Evolutionary conservation across 768 basidiomycete genomes (phyloP), one percentile per base, ranked within the genome.

Genomic region (Coprinellus aureogranulatus): DNA sequence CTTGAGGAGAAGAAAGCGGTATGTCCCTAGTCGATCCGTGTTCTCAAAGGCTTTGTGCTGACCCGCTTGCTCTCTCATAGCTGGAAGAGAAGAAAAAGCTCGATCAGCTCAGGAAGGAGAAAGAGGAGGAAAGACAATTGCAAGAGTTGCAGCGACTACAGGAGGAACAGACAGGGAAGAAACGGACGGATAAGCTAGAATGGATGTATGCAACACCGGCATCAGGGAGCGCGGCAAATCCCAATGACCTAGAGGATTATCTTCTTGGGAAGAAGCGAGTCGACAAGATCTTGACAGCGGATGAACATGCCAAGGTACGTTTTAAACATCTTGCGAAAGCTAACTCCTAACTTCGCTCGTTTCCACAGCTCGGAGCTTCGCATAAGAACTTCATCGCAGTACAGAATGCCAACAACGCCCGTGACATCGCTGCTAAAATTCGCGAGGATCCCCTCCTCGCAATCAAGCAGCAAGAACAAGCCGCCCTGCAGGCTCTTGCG

Each of bases 131-230:
- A 69, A 83, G 97, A 5, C 96, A 98, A 68, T 73, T 99, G 1
- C 94, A 96, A 63, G 97, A 99, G 65, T 84, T 99, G 8, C 97
- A 98, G 69, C 84, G 95, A 52, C 73, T 99, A 56, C 96, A 98
- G 71, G 94, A 96, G 70, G 91, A 92, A 63, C 86, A 95, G 62
- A 98, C 96, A 10, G 96, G 96, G 31, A 94, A 89, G 79, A 97
- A 95, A 74, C 78, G 92, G 62, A 85, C 89, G 52, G 95, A 98
- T 74, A 94, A 94, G 69, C 71, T 99, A 49, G 97, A 99, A 70
- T 99, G 97, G 97, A 96, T 99, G 93, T 99, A 98, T 75, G 79
- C 96, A n/a, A 97, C 96, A 1, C 97, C 97, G 3, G 92, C 94
- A 1, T 87, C 89, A 3, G 95, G 95, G n/a, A 88, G 81, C 59